Evolutionary conservation across 1,284 basidiomycete species (phyloP).

Genomic region (Ceratobasidium papillatum): DNA sequence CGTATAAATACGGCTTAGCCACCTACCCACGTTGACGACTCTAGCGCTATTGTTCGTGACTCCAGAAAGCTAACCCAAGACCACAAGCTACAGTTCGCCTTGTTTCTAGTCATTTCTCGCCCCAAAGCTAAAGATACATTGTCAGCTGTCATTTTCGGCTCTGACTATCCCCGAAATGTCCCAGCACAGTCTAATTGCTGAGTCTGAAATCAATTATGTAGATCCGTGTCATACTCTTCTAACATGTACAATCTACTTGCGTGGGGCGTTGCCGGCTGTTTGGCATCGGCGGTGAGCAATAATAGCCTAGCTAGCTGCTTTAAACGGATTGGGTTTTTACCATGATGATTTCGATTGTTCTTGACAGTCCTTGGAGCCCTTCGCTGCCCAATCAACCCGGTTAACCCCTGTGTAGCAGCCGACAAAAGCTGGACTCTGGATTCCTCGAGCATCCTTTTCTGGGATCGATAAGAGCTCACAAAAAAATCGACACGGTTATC

Average conservation of each 20-base stretch:
- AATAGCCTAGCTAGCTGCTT: neutral
- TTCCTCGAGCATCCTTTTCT: too few relatives aligned
- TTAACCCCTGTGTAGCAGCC: neutral
- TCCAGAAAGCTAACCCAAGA: neutral
- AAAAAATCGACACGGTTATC: neutral
- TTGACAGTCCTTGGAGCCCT: conserved; percentile 15
- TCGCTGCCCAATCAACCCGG: neutral
- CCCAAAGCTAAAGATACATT: too few relatives aligned
- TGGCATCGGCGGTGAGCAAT: neutral
- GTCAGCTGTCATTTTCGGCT: neutral
- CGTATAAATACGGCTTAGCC: neutral
- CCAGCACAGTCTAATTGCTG: neutral
- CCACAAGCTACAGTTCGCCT: neutral
- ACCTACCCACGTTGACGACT: too few relatives aligned
- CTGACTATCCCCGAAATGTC: neutral
- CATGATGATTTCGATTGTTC: neutral
- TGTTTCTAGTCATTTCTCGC: neutral
- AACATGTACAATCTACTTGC: neutral
- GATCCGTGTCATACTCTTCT: neutral
- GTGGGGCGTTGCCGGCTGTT: neutral
- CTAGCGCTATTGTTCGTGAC: neutral
- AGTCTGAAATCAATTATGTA: neutral
- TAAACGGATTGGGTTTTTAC: neutral
- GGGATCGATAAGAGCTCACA: neutral
- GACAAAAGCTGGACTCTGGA: neutral